Conservation (phyloP, 768 basidiomycete species). For the Leccinum subgranulosum region DNA sequence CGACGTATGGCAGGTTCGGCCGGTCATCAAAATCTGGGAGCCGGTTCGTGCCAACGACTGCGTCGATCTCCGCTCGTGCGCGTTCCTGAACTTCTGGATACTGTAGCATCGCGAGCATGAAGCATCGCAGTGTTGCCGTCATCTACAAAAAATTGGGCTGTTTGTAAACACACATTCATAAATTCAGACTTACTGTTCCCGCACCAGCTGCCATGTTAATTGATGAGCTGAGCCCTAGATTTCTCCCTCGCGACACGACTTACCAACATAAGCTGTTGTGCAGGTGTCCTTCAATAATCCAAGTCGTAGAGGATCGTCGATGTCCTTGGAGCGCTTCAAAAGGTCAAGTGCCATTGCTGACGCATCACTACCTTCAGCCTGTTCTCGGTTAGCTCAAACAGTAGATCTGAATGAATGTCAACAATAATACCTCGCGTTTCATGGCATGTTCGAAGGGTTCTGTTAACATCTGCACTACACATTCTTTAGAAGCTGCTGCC, state of each 20-base stretch:
- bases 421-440: slow-evolving; percentile 14
- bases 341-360: slow-evolving; percentile 15
- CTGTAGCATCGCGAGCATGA: slow-evolving; percentile 33
- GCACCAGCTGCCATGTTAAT: neutral
- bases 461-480: slow-evolving; percentile 11
- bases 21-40: slow-evolving; percentile 28
- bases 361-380: slow-evolving; percentile 10
- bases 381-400: neutral
- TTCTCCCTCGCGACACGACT: neutral
- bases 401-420: neutral
- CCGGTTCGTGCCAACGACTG: slow-evolving; percentile 26
- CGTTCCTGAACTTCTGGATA: slow-evolving; percentile 30
- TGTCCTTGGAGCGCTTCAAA: neutral
- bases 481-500: slow-evolving; percentile 8
- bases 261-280: slow-evolving; percentile 18
- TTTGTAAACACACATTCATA: neutral
- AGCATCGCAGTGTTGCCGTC: slow-evolving; percentile 13
- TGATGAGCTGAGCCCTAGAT: neutral
- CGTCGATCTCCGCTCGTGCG: slow-evolving; percentile 31
- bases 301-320: slow-evolving; percentile 8
- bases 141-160: slow-evolving; percentile 3
- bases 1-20: slow-evolving; percentile 26
- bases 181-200: neutral
- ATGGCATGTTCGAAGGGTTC: slow-evolving; percentile 18
- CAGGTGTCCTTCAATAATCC: slow-evolving; percentile 11